Percentiles rank a stretch among this genome's conserved stretches.
Conservation (phyloP, 495 filamentous ascomycete genomes). For the Penicillium salamii region DNA sequence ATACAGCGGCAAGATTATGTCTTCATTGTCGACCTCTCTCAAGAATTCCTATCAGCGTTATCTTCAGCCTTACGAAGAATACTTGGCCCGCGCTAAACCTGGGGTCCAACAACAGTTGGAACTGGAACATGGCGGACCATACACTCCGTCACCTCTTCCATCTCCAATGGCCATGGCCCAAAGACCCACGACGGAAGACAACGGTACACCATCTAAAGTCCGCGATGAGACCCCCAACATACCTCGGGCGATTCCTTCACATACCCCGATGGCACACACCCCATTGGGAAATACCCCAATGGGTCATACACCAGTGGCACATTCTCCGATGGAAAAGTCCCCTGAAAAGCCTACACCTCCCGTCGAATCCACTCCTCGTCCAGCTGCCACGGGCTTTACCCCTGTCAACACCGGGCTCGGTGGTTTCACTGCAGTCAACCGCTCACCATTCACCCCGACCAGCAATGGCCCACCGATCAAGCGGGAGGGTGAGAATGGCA, state of each 20-base stretch:
- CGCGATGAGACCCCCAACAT: conserved; percentile 69
- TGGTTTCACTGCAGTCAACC: conserved; percentile 77
- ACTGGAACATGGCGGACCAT: conserved; percentile 86
- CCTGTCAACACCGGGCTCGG: conserved; percentile 62
- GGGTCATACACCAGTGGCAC: conserved; percentile 53
- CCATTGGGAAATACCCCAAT: background rate
- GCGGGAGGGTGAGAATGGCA: conserved; percentile 48
- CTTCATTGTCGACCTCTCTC: conserved; percentile 95
- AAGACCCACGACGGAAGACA: conserved; percentile 55
- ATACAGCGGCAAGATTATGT: conserved; percentile 99
- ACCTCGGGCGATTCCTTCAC: conserved; percentile 63
- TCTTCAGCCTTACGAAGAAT: conserved; percentile 96
- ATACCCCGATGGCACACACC: conserved; percentile 51
- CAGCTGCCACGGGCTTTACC: conserved; percentile 66
- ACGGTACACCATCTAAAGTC: conserved; percentile 61
- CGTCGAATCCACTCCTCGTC: conserved; percentile 51
- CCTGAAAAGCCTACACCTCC: conserved; percentile 36
- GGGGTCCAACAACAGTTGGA: conserved; percentile 96
- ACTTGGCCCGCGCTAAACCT: conserved; percentile 86
- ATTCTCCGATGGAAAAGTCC: conserved; percentile 57
- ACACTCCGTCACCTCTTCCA: conserved; percentile 85
- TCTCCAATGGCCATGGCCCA: conserved; percentile 74
- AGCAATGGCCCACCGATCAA: conserved; percentile 49
- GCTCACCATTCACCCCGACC: conserved; percentile 54
- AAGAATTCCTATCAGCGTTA: conserved; percentile 98